Evolutionary conservation across 2,329 filamentous ascomycete genomes (phyloP).

Genomic region (Pestalotiopsis sp.): DNA sequence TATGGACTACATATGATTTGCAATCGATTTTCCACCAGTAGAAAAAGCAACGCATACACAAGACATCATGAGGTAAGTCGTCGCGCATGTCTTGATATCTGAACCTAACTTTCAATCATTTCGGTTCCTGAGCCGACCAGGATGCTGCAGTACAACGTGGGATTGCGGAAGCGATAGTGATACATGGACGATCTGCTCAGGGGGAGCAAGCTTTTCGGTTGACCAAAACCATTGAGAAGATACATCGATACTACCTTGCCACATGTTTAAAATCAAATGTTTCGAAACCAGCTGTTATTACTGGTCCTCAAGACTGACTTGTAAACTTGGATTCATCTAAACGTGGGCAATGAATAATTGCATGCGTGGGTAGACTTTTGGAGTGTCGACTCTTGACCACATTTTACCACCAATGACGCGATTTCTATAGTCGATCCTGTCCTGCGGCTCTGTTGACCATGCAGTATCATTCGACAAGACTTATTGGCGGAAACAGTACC

Average conservation of each 20-base stretch:
- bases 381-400: too few species aligned
- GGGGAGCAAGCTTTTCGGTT: not conserved
- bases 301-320: not conserved
- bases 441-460: not conserved
- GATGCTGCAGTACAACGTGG: not conserved
- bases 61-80: not conserved
- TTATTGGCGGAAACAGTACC: not conserved
- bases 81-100: not conserved
- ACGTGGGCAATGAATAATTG: not conserved
- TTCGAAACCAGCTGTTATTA: not conserved
- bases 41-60: not conserved
- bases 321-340: too few species aligned
- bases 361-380: not conserved
- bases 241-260: not conserved
- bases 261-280: not conserved
- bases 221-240: not conserved
- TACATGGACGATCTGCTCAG: not conserved
- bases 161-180: not conserved
- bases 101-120: not conserved
- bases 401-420: not conserved
- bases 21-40: conserved; percentile 3
- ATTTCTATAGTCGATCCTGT: not conserved
- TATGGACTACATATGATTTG: too few species aligned
- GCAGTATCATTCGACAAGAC: not conserved
- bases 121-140: not conserved